Percentiles rank a stretch among this genome's conserved stretches.
These are phyloP conservation scores for Wallacemonas collosoma DNA, from an alignment of 208 protist species.

Conservation along the genomic window DNA sequence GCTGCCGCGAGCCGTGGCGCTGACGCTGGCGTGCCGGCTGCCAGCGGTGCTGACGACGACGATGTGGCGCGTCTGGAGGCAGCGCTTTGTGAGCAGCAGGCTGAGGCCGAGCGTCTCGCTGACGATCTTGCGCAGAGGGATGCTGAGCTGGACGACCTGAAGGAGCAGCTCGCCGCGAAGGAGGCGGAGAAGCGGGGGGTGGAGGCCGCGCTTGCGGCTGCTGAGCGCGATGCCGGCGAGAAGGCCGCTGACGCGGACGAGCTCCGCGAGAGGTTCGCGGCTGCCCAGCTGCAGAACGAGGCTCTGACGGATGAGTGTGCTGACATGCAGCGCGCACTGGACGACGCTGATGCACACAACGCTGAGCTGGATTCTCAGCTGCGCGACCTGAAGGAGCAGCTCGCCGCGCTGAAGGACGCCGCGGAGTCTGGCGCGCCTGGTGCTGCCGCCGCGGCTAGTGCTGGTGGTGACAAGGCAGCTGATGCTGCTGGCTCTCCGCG, in stretches of 20 bases:
- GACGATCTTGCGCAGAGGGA: too few species aligned
- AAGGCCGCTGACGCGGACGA: too few species aligned
- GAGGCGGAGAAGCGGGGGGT: background rate
- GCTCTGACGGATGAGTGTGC: too few species aligned
- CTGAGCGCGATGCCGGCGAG: background rate
- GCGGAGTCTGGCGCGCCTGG: background rate
- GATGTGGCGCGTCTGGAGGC: background rate
- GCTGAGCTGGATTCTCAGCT: too few species aligned
- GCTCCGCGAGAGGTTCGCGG: too few species aligned
- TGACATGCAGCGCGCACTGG: too few species aligned
- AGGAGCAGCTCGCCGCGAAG: background rate
- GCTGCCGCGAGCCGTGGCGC: background rate
- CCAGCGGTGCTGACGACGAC: background rate
- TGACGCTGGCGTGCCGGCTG: too few species aligned
- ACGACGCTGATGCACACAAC: too few species aligned
- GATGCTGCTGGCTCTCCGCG: background rate
- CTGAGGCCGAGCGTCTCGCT: too few species aligned
- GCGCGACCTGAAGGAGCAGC: conserved; percentile 22
- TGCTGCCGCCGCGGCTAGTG: too few species aligned
- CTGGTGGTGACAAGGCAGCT: background rate
- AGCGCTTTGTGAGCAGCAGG: background rate
- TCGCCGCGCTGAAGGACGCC: conserved; percentile 14
- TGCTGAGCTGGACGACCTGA: background rate
- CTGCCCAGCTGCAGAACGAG: too few species aligned
- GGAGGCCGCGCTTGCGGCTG: background rate